Evolutionary conservation across 2,329 filamentous ascomycete genomes (phyloP), one percentile per base, ranked within the genome.

Genomic region (Xylariaceae sp.): DNA sequence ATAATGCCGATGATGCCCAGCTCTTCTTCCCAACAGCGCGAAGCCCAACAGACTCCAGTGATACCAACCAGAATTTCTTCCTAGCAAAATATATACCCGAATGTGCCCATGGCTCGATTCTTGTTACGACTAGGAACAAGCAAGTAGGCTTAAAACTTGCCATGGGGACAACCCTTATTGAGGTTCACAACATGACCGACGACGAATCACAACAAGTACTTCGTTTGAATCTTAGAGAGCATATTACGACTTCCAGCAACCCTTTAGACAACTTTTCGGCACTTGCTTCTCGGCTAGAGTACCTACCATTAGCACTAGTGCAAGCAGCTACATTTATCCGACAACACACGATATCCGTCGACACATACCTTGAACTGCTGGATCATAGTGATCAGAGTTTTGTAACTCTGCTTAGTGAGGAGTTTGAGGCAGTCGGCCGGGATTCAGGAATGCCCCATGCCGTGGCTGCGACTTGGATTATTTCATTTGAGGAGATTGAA

Each of bases 241-340:
- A 26, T 26, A 26, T 26, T 26, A 8, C 26, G 5, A 26, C 26
- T 8, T 26, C 26, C 26, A 26, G 8, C 8, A 26, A 26, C 5
- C 5, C 26, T 26, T 26, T 8, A 26, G 8, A 4, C 26, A 46
- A 62, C 8, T 22, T 63, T 0, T 32, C 61, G 1, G 19, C 45
- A 1, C 63, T 72, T 0, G 59, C 67, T 1, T 60, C 61, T 1
- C 61, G 64, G 0, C 55, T 72, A 0, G 66, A 69, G 1, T 56
- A 66, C 12, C 57, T 73, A 0, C 71, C 71, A 0, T 62, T 74
- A 1, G 71, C 71, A 0, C 32, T 73, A 0, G 66, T 59, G 1
- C 70, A 73, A 44, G 70, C 69, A 6, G 62, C 69, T 1, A 66
- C 69, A 0, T 73, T 70, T 12, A 70, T 73, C 0, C 58, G 64